Conservation (phyloP, 164 flowering plant genomes). For the Taxillus chinensis region DNA sequence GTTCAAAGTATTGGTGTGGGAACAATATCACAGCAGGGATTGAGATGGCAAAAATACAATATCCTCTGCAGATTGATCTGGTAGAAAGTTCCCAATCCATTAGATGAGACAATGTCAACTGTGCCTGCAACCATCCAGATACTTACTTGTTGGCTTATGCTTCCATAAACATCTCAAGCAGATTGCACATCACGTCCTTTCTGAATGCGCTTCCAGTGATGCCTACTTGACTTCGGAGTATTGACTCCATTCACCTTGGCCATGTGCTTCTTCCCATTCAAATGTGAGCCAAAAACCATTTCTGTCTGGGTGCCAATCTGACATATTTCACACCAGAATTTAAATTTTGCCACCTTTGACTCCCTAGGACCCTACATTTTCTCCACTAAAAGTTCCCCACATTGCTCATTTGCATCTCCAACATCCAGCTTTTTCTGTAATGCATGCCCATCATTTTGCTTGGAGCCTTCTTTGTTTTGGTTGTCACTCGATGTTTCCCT, state of each 20-base stretch:
- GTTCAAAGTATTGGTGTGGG: no score
- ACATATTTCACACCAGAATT: slow-evolving; percentile 35
- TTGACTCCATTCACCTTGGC: slow-evolving; percentile 3
- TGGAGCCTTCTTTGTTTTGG: background rate
- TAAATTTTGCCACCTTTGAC: slow-evolving; percentile 9
- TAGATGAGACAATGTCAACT: no score
- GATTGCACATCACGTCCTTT: no score
- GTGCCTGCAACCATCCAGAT: no score
- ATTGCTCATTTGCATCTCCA: slow-evolving; percentile 3
- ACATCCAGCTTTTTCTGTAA: background rate
- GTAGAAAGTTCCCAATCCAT: no score
- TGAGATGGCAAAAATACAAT: no score
- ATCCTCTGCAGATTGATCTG: no score
- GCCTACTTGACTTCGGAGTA: no score
- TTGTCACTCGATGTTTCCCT: background rate
- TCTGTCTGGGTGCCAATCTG: slow-evolving; percentile 16
- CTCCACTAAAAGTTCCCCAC: background rate
- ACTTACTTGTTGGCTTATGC: no score
- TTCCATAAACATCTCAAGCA: no score
- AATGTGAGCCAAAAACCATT: slow-evolving; percentile 20
- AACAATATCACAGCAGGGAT: no score
- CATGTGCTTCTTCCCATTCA: slow-evolving; percentile 28
- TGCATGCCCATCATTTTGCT: background rate
- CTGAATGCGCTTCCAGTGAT: no score
- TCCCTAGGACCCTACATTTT: background rate